These are phyloP conservation scores for Pseudogymnoascus sp. DNA, from an alignment of 2,329 filamentous ascomycete species.

Conservation along the genomic window DNA sequence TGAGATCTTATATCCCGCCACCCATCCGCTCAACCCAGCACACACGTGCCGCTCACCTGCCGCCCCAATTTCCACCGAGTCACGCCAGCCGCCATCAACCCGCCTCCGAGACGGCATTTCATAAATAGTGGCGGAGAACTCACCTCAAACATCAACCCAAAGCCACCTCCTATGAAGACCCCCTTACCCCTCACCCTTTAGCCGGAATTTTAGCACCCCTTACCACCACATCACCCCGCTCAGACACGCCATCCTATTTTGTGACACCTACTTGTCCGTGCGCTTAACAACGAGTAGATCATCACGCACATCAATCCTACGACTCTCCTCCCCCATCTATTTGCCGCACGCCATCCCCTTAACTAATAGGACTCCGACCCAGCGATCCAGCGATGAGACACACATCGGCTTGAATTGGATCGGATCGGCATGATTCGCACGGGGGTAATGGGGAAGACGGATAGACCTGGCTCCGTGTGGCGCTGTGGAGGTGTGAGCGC, in stretches of 20 bases:
- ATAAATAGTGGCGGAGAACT: background rate
- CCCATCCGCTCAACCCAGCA: background rate
- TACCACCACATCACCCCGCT: background rate
- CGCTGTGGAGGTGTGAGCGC: background rate
- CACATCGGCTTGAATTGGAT: background rate
- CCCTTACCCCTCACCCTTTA: background rate
- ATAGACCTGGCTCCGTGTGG: background rate
- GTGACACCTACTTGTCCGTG: background rate
- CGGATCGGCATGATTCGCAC: background rate
- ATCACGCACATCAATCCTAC: background rate
- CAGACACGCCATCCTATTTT: background rate
- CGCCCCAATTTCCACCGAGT: background rate
- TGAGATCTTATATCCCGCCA: background rate
- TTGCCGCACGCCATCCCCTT: background rate
- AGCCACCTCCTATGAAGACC: background rate
- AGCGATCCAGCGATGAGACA: background rate
- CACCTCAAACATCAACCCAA: background rate
- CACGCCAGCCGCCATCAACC: background rate
- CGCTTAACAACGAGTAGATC: background rate
- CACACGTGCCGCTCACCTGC: background rate
- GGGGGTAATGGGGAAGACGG: background rate
- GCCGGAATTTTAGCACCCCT: background rate
- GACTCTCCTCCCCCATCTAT: background rate
- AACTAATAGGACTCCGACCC: background rate
- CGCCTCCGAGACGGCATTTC: background rate